phyloP scores from a whole-genome alignment of 495 filamentous ascomycete species.

The Pseudevernia furfuracea region DNA sequence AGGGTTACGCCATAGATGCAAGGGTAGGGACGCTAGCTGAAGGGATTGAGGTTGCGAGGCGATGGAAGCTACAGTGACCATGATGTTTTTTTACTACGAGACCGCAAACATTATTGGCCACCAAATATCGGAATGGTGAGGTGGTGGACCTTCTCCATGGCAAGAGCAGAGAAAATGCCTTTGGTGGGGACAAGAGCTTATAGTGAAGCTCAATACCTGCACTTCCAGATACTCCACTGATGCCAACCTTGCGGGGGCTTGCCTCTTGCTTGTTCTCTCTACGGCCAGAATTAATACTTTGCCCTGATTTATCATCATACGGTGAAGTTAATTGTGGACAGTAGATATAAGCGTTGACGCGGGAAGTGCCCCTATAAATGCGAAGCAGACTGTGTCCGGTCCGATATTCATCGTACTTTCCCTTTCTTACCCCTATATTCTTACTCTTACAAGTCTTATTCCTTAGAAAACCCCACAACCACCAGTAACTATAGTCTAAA shows the following conservation, averaged over 20 bases:
- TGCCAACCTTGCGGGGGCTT: neutral
- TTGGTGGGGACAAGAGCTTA: neutral
- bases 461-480: too few species aligned
- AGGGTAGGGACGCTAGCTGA: constrained; percentile 77
- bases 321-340: too few species aligned
- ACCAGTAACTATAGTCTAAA: too few species aligned
- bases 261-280: neutral
- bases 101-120: neutral
- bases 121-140: too few species aligned
- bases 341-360: too few species aligned
- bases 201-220: neutral
- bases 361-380: too few species aligned
- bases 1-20: constrained; percentile 81
- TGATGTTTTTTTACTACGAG: neutral
- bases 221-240: neutral
- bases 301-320: too few species aligned
- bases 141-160: neutral
- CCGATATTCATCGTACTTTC: too few species aligned
- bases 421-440: too few species aligned
- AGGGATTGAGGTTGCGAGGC: constrained; percentile 72
- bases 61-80: constrained; percentile 40
- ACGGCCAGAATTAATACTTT: too few species aligned
- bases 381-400: too few species aligned
- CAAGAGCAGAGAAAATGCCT: neutral
- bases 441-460: too few species aligned